Evolutionary conservation across 2,329 filamentous ascomycete species (phyloP).

Genomic region (Pleoardoris graminearum): DNA sequence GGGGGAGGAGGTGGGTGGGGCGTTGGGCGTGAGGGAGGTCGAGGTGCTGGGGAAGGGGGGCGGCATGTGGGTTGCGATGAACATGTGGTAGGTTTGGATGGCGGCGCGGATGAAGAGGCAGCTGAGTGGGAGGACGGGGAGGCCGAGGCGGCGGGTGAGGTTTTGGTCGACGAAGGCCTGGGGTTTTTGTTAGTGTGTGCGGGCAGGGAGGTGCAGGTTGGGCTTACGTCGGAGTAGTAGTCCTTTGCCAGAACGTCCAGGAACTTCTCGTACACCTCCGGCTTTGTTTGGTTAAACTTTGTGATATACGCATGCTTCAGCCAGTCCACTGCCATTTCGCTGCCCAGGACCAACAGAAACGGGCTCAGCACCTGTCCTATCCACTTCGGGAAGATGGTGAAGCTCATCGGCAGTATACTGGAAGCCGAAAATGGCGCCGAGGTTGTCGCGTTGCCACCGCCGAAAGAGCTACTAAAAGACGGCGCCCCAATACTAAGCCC

Average conservation of each 20-base stretch:
- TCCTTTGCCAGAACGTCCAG: conserved; percentile 95
- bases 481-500: conserved; percentile 64
- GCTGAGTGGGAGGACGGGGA: conserved; percentile 89
- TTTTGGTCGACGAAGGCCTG: conserved; percentile 89
- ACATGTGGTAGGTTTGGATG: conserved; percentile 97
- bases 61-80: conserved; percentile 83
- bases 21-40: conserved; percentile 66
- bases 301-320: conserved; percentile 97
- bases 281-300: conserved; percentile 98
- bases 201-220: neutral
- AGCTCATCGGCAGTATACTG: conserved; percentile 85
- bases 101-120: conserved; percentile 95
- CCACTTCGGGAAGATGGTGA: conserved; percentile 85
- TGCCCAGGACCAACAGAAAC: conserved; percentile 90
- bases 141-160: conserved; percentile 81
- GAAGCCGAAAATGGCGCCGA: conserved; percentile 61
- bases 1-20: conserved; percentile 58
- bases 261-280: conserved; percentile 83
- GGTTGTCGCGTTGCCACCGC: conserved; percentile 52
- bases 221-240: conserved; percentile 88
- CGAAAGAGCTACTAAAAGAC: conserved; percentile 36
- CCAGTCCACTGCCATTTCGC: conserved; percentile 95
- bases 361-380: conserved; percentile 88
- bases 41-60: conserved; percentile 70
- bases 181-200: conserved; percentile 10